Evolutionary conservation across 1,284 basidiomycete species (phyloP).

Genomic region (Retiboletus fuscus): DNA sequence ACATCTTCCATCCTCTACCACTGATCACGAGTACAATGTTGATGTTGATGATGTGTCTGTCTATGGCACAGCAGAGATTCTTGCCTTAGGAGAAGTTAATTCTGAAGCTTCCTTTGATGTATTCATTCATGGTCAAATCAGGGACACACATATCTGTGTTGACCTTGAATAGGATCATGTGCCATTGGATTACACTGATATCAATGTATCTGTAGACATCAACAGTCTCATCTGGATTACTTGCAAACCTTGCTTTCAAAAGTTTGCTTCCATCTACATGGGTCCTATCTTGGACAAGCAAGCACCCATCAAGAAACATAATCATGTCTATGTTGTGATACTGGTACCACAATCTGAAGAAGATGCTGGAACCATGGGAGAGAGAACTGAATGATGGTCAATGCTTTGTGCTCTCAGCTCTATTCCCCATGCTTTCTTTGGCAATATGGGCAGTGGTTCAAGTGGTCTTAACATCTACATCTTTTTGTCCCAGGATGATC

Average conservation of each 20-base stretch:
- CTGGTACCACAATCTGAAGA: constrained; percentile 5
- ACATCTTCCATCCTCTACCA: too few species aligned
- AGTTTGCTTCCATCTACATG: neutral
- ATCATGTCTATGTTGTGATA: constrained; percentile 6
- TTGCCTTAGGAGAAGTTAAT: neutral
- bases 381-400: neutral
- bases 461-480: constrained; percentile 16
- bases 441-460: neutral
- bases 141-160: constrained; percentile 3
- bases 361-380: neutral
- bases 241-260: neutral
- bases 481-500: constrained; percentile 34
- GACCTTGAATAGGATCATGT: constrained; percentile 7
- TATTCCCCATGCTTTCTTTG: constrained; percentile 2
- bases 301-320: neutral
- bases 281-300: neutral
- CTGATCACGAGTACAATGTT: neutral
- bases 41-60: constrained; percentile 3
- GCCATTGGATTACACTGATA: neutral
- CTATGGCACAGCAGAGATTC: neutral
- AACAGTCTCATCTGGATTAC: constrained; percentile 11
- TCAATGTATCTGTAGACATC: neutral
- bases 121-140: neutral
- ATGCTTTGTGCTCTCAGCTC: neutral
- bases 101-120: neutral